phyloP scores from a whole-genome alignment of 371 early-diverging fungal species.

The Zychaea mexicana region DNA sequence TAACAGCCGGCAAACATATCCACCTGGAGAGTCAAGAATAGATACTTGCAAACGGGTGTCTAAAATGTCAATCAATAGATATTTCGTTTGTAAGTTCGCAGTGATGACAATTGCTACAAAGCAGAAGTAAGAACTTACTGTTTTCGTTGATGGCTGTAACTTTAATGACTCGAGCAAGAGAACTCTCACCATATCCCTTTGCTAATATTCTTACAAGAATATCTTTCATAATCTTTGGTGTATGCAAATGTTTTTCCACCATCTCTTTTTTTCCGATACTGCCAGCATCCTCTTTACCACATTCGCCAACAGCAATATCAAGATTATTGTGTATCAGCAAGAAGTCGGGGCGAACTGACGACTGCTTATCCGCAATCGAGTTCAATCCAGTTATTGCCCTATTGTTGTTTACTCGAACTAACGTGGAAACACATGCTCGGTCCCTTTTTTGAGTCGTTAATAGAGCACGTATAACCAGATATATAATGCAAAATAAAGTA shows the following conservation, averaged over 20 bases:
- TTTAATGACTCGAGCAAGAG: background rate
- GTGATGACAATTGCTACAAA: too few species aligned
- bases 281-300: constrained; percentile 2
- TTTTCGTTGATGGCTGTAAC: background rate
- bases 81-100: too few species aligned
- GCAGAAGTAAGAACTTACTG: background rate
- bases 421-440: constrained; percentile 1
- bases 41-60: background rate
- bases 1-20: constrained; percentile 2
- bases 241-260: background rate
- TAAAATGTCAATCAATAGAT: too few species aligned
- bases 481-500: background rate
- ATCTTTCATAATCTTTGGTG: constrained; percentile 8
- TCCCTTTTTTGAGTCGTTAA: background rate
- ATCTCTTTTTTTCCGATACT: constrained; percentile 7
- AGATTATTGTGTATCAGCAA: constrained; percentile 6
- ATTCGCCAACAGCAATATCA: constrained; percentile 4
- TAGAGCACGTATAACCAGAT: background rate
- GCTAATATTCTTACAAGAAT: background rate
- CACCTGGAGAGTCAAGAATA: background rate
- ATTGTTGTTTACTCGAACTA: background rate
- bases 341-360: constrained; percentile 7
- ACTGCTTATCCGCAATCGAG: constrained; percentile 1
- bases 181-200: background rate
- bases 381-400: background rate